Percentiles rank a stretch among this genome's conserved stretches.
phyloP scores from a whole-genome alignment of 2,329 filamentous ascomycete species.

The Pochonia chlamydosporia region DNA sequence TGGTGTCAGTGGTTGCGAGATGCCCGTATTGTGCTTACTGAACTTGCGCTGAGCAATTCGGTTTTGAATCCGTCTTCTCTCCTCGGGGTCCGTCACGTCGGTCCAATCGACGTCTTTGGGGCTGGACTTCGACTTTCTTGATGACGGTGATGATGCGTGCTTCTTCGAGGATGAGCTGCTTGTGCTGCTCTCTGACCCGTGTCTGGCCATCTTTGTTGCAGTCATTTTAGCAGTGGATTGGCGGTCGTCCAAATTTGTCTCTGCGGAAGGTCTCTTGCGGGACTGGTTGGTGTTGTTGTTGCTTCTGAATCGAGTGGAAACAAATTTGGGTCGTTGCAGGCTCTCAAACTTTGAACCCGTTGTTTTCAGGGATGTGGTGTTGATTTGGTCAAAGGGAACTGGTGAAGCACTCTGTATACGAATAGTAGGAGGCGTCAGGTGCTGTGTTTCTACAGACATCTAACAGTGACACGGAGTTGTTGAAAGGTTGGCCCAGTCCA shows the following conservation, averaged over 20 bases:
- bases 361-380: slow-evolving; percentile 4
- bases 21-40: slow-evolving; percentile 42
- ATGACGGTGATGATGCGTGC: slow-evolving; percentile 22
- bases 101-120: slow-evolving; percentile 59
- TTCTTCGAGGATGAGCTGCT: slow-evolving; percentile 16
- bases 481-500: background rate
- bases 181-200: slow-evolving; percentile 14
- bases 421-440: slow-evolving; percentile 18
- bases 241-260: background rate
- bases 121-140: slow-evolving; percentile 35
- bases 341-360: background rate
- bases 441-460: slow-evolving; percentile 16
- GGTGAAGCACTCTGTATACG: slow-evolving; percentile 23
- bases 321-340: background rate
- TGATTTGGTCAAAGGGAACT: slow-evolving; percentile 8
- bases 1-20: background rate
- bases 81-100: slow-evolving; percentile 62
- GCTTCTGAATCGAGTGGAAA: background rate
- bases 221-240: background rate
- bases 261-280: slow-evolving; percentile 12
- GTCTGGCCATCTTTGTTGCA: slow-evolving; percentile 11
- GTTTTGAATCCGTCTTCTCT: slow-evolving; percentile 71
- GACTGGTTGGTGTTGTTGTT: slow-evolving; percentile 7
- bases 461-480: slow-evolving; percentile 7
- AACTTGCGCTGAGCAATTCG: slow-evolving; percentile 72